A percentile compares a stretch with the other conserved stretches of the same genome.
phyloP scores from a whole-genome alignment of 495 filamentous ascomycete species.

The Cairneyella variabilis region DNA sequence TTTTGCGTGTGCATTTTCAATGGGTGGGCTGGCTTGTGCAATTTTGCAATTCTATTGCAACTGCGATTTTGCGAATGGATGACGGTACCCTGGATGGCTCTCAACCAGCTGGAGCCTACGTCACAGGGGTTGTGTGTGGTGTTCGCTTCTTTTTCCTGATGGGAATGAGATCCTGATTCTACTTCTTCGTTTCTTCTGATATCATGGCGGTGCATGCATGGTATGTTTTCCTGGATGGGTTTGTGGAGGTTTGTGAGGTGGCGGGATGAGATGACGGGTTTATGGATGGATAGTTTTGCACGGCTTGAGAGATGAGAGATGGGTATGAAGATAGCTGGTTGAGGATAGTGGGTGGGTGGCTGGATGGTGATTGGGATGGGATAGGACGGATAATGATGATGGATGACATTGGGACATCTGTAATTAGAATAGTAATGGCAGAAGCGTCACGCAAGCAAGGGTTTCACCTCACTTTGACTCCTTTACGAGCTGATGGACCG shows the following conservation, averaged over 20 bases:
- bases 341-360: not conserved
- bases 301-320: conserved; percentile 2
- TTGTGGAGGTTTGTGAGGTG: not conserved
- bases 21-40: conserved; percentile 10
- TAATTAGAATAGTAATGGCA: conserved; percentile 20
- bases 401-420: conserved; percentile 1
- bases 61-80: not conserved
- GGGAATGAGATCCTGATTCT: not conserved
- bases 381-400: not conserved
- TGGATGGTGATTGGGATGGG: not conserved
- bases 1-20: conserved; percentile 15
- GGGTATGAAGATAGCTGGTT: too few relatives aligned
- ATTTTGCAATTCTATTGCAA: too few relatives aligned
- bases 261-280: not conserved
- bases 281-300: conserved; percentile 3
- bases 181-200: conserved; percentile 2
- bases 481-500: too few relatives aligned
- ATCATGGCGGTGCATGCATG: not conserved
- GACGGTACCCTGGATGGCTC: conserved; percentile 5
- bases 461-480: too few relatives aligned
- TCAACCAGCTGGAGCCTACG: too few relatives aligned
- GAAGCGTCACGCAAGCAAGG: too few relatives aligned
- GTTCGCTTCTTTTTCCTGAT: not conserved
- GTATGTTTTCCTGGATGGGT: not conserved
- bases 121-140: too few relatives aligned